A percentile compares a stretch with the other conserved stretches of the same genome.
Evolutionary conservation across 2,329 filamentous ascomycete genomes (phyloP).

Genomic region (Alternaria triticimaculans): DNA sequence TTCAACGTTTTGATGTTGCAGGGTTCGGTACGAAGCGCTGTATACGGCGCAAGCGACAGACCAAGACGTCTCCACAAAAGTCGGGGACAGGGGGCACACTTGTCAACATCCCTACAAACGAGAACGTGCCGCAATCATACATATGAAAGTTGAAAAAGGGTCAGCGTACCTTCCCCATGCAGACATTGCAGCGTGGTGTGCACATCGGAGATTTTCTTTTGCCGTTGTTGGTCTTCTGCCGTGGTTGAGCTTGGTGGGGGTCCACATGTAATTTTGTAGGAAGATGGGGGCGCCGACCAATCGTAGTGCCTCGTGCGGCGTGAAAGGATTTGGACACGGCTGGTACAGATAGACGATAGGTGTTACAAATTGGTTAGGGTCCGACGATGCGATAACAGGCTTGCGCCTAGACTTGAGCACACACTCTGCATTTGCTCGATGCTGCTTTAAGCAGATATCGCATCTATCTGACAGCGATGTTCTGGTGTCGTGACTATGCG

Average conservation of each 20-base stretch:
- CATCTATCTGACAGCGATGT: not conserved
- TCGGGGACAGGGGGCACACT: not conserved
- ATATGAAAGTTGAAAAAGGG: not conserved
- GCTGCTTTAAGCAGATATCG: not conserved
- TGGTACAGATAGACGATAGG: not conserved
- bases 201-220: not conserved
- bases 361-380: not conserved
- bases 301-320: not conserved
- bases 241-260: not conserved
- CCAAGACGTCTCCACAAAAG: not conserved
- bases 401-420: not conserved
- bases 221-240: not conserved
- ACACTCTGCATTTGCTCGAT: not conserved
- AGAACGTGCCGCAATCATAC: not conserved
- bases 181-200: not conserved
- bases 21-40: not conserved
- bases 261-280: constrained; percentile 3
- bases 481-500: not conserved
- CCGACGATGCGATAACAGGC: not conserved
- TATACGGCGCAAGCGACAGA: not conserved
- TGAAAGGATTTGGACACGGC: not conserved
- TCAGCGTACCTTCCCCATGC: not conserved
- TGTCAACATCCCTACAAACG: not conserved
- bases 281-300: not conserved
- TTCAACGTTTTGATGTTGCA: not conserved